phyloP scores from a whole-genome alignment of 768 basidiomycete genomes.

The Kwoniella newhampshirensis region DNA sequence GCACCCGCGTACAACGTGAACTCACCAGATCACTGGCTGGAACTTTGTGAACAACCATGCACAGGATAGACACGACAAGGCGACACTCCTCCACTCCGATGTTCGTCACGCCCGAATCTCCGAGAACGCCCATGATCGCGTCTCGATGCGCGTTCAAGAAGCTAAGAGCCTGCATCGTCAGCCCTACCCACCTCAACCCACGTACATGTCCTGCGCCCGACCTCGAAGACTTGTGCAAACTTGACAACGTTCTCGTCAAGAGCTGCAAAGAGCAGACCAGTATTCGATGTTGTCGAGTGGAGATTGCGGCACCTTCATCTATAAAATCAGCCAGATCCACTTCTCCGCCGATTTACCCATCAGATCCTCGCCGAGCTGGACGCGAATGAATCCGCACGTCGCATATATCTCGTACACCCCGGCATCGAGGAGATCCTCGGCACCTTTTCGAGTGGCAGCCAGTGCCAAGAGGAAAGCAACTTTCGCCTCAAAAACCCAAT shows the following conservation, averaged over 20 bases:
- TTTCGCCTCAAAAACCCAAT: slow-evolving; percentile 94
- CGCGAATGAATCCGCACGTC: slow-evolving; percentile 82
- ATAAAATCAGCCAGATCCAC: slow-evolving; percentile 54
- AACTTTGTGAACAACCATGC: slow-evolving; percentile 67
- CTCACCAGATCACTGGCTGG: slow-evolving; percentile 76
- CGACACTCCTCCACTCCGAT: slow-evolving; percentile 75
- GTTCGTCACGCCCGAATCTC: slow-evolving; percentile 68
- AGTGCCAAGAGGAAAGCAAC: slow-evolving; percentile 84
- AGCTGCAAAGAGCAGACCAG: slow-evolving; percentile 84
- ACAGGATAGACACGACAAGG: slow-evolving; percentile 71
- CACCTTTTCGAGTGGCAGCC: slow-evolving; percentile 76
- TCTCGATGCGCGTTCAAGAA: slow-evolving; percentile 81
- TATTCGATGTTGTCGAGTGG: slow-evolving; percentile 86
- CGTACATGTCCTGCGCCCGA: slow-evolving; percentile 39
- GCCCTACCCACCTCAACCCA: too few relatives aligned
- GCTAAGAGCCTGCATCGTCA: slow-evolving; percentile 65
- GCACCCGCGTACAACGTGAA: slow-evolving; percentile 15
- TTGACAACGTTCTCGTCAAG: slow-evolving; percentile 71
- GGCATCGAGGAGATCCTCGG: slow-evolving; percentile 77
- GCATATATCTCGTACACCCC: slow-evolving; percentile 72
- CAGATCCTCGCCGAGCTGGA: slow-evolving; percentile 73
- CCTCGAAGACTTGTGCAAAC: slow-evolving; percentile 59
- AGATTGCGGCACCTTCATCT: slow-evolving; percentile 34
- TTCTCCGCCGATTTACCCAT: slow-evolving; percentile 60
- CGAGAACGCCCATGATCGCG: slow-evolving; percentile 76